Percentiles rank a stretch among this genome's conserved stretches.
phyloP scores from a whole-genome alignment of 176 grass and related monocot species.

The Tuctoria greenei region DNA sequence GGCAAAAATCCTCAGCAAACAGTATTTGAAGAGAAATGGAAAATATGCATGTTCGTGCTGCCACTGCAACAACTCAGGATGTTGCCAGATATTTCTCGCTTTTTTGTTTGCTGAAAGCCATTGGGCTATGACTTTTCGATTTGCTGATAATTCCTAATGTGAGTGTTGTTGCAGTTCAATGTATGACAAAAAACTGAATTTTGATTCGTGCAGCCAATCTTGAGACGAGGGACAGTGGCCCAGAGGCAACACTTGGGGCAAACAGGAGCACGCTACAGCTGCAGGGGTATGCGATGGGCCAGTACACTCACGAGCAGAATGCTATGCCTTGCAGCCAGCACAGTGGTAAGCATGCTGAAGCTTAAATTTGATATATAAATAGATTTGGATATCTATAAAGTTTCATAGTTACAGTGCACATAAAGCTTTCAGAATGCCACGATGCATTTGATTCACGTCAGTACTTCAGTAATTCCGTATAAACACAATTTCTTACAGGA shows the following conservation, averaged over 20 bases:
- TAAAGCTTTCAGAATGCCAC: background rate
- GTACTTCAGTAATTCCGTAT: background rate
- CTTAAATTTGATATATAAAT: background rate
- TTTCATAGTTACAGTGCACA: background rate
- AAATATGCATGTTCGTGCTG: background rate
- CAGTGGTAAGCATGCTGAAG: slow-evolving; percentile 4
- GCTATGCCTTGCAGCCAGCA: background rate
- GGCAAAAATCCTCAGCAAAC: background rate
- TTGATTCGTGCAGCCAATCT: slow-evolving; percentile 54
- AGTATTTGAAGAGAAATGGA: slow-evolving; percentile 16
- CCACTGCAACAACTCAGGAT: background rate
- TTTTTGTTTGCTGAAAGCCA: background rate
- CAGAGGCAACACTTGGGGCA: slow-evolving; percentile 37
- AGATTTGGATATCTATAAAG: no score
- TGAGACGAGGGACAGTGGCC: slow-evolving; percentile 61
- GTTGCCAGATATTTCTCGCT: background rate
- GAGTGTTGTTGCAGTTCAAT: background rate
- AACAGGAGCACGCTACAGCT: slow-evolving; percentile 34
- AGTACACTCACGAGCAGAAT: background rate
- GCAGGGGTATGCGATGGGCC: slow-evolving; percentile 11
- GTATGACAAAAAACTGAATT: slow-evolving; percentile 8
- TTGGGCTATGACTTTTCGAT: background rate
- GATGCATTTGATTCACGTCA: background rate
- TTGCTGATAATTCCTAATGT: background rate
- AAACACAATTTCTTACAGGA: background rate